phyloP scores from a whole-genome alignment of 805 yeast species.

The Candida sonorensis region DNA sequence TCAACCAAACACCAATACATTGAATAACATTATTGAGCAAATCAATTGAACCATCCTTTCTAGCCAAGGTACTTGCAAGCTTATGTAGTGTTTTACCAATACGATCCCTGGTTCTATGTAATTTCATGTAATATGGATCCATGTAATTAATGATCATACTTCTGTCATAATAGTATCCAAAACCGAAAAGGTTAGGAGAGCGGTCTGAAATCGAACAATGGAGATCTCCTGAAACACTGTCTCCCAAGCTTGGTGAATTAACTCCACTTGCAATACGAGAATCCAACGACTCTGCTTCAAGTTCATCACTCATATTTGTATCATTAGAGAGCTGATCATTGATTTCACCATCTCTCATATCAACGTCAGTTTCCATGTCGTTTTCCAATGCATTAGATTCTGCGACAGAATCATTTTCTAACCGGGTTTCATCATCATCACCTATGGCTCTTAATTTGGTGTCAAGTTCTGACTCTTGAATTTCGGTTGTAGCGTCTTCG shows the following conservation, averaged over 20 bases:
- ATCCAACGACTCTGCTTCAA: too few species aligned
- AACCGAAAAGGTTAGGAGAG: conserved; percentile 19
- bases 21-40: conserved; percentile 55
- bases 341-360: conserved; percentile 4
- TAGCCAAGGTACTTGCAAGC: conserved; percentile 39
- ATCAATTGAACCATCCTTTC: conserved; percentile 56
- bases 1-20: conserved; percentile 60
- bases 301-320: too few species aligned
- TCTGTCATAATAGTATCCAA: conserved; percentile 25
- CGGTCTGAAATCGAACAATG: conserved; percentile 32
- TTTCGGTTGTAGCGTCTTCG: neutral
- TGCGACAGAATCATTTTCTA: too few species aligned
- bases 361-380: conserved; percentile 2
- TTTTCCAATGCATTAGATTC: too few species aligned
- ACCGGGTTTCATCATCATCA: neutral
- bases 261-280: conserved; percentile 26
- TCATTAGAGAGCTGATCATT: too few species aligned
- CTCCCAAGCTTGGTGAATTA: conserved; percentile 23
- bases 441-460: conserved; percentile 1
- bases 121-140: conserved; percentile 36
- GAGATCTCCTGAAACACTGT: conserved; percentile 34
- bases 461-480: conserved; percentile 1
- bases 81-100: conserved; percentile 53
- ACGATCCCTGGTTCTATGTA: conserved; percentile 55
- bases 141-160: conserved; percentile 17